phyloP scores from a whole-genome alignment of 2,329 filamentous ascomycete species.

The Bisporella sp. region DNA sequence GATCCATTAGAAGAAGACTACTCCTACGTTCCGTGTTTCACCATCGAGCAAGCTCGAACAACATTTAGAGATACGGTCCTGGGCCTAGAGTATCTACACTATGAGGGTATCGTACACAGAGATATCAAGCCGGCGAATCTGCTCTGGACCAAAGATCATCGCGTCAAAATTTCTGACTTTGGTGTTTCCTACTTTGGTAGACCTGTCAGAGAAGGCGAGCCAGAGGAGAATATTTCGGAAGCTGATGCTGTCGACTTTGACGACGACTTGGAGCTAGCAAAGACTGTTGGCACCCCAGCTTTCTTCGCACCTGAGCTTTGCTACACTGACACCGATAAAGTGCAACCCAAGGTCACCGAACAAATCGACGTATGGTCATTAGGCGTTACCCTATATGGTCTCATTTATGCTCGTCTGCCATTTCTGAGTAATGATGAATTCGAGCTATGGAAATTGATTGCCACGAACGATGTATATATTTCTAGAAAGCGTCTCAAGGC shows the following conservation, averaged over 20 bases:
- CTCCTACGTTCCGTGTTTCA: constrained; percentile 90
- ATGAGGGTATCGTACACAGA: constrained; percentile 76
- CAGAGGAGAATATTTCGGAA: constrained; percentile 67
- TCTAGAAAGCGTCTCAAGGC: constrained; percentile 76
- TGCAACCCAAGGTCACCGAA: constrained; percentile 74
- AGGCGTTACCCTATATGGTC: constrained; percentile 90
- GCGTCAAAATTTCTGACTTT: constrained; percentile 97
- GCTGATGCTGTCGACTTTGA: constrained; percentile 83
- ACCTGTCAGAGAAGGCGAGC: constrained; percentile 75
- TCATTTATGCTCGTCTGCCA: constrained; percentile 88
- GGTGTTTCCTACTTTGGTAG: constrained; percentile 95
- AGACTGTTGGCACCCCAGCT: constrained; percentile 93
- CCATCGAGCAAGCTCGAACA: constrained; percentile 71
- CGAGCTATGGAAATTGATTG: constrained; percentile 85
- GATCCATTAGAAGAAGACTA: constrained; percentile 77
- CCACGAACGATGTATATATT: constrained; percentile 87
- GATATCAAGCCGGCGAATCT: constrained; percentile 89
- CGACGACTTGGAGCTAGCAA: constrained; percentile 91
- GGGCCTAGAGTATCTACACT: constrained; percentile 88
- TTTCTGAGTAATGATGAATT: constrained; percentile 90
- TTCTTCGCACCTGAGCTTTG: constrained; percentile 97
- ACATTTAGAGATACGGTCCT: constrained; percentile 91
- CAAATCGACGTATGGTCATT: constrained; percentile 97
- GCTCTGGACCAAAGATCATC: constrained; percentile 74
- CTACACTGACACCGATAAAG: constrained; percentile 68